A percentile compares a stretch with the other conserved stretches of the same genome.
Conservation (phyloP, 371 early-diverging fungal species). For the Rhizomucor miehei region DNA sequence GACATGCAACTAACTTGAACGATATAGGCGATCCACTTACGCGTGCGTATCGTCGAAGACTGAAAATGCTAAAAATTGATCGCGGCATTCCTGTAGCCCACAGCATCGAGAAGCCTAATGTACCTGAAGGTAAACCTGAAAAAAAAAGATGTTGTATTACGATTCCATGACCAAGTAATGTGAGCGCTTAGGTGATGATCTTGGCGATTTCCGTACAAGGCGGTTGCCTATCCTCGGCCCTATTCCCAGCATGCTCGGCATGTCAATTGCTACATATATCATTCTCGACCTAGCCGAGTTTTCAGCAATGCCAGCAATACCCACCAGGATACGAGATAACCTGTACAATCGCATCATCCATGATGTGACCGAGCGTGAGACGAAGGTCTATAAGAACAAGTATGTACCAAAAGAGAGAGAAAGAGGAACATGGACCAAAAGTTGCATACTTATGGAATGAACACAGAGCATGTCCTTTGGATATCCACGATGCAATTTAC, state of each 20-base stretch:
- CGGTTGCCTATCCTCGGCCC: constrained; percentile 87
- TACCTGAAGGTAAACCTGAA: constrained; percentile 39
- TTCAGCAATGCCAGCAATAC: constrained; percentile 66
- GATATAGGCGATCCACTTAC: constrained; percentile 85
- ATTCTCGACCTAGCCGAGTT: constrained; percentile 73
- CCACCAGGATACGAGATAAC: constrained; percentile 71
- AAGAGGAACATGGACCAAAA: too few relatives aligned
- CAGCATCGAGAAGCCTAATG: constrained; percentile 82
- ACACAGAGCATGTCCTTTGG: constrained; percentile 29
- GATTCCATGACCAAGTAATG: background rate
- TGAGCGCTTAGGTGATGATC: too few relatives aligned
- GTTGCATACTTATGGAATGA: background rate
- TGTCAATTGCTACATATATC: constrained; percentile 86
- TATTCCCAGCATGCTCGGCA: constrained; percentile 90
- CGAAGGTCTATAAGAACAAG: constrained; percentile 37
- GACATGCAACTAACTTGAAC: background rate
- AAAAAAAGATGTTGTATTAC: constrained; percentile 29
- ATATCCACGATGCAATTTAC: constrained; percentile 71
- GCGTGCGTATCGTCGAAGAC: constrained; percentile 73
- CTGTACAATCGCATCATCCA: constrained; percentile 72
- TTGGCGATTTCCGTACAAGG: constrained; percentile 51
- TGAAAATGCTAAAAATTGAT: constrained; percentile 71
- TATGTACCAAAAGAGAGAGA: constrained; percentile 16
- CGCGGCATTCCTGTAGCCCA: constrained; percentile 84
- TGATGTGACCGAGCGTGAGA: constrained; percentile 70